Evolutionary conservation across 176 grass and related monocot genomes (phyloP).

Genomic region (Dactylis glomerata): DNA sequence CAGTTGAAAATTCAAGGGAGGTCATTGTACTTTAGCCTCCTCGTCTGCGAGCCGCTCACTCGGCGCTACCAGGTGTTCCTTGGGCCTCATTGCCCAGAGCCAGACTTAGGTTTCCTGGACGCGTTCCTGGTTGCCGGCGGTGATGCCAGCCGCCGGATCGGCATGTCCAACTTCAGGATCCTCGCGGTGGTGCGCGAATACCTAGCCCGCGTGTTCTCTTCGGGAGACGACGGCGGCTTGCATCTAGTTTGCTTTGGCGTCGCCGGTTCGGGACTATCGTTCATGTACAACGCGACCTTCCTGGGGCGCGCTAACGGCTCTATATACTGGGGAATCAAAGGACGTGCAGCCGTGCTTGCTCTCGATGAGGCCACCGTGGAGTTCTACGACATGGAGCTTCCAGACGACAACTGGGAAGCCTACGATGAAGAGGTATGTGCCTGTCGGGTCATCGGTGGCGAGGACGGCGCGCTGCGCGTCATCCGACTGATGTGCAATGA

Average conservation of each 20-base stretch:
- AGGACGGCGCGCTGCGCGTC: neutral
- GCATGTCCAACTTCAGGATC: neutral
- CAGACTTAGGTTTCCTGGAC: neutral
- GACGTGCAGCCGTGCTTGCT: neutral
- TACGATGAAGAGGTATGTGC: too few relatives aligned
- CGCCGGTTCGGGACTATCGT: too few relatives aligned
- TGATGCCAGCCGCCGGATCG: too few relatives aligned
- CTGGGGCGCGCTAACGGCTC: neutral
- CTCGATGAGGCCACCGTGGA: neutral
- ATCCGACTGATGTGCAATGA: neutral
- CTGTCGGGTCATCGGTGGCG: neutral
- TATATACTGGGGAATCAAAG: neutral
- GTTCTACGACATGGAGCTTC: neutral
- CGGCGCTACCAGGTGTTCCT: neutral
- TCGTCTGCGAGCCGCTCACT: neutral
- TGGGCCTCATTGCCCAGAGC: too few relatives aligned
- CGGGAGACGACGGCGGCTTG: neutral
- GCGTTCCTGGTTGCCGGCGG: neutral
- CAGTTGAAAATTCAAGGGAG: too few relatives aligned
- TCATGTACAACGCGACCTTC: neutral
- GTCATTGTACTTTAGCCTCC: too few relatives aligned
- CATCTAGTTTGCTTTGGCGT: too few relatives aligned
- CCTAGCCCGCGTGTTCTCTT: neutral
- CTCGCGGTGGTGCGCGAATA: neutral
- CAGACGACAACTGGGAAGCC: neutral